Conservation (phyloP, 306 rosid genomes). For the Lathyrus oleraceus region DNA sequence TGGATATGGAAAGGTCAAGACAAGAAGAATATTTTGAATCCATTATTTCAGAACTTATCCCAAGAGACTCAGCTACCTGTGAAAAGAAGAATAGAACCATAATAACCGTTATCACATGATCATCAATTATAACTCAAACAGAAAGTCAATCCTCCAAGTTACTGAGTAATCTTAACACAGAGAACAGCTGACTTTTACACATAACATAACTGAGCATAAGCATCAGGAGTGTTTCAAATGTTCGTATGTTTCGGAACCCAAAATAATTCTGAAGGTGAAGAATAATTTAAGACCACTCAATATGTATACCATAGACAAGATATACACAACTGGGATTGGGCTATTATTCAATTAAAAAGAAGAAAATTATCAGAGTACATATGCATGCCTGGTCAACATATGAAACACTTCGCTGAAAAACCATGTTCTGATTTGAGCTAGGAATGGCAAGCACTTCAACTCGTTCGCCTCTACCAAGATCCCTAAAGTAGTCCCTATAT, state of each 20-base stretch:
- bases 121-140: constrained; percentile 11
- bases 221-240: constrained; percentile 19
- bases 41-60: constrained; percentile 45
- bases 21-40: constrained; percentile 45
- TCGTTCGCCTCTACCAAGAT: constrained; percentile 83
- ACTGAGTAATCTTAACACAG: neutral
- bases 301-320: constrained; percentile 10
- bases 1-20: constrained; percentile 41
- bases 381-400: constrained; percentile 75
- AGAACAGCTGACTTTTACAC: neutral
- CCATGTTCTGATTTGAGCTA: constrained; percentile 48
- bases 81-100: constrained; percentile 31
- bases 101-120: constrained; percentile 24
- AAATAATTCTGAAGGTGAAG: constrained; percentile 10
- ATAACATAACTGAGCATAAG: constrained; percentile 18
- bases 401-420: constrained; percentile 63
- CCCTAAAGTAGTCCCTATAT: constrained; percentile 80
- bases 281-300: constrained; percentile 29
- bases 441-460: constrained; percentile 93
- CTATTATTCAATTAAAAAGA: neutral
- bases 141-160: constrained; percentile 1
- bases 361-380: constrained; percentile 6
- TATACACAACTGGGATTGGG: constrained; percentile 18
- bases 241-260: constrained; percentile 1
- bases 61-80: constrained; percentile 62